Base-by-base conservation (phyloP, 768 basidiomycete species). In the Suillus fuscotomentosus region DNA sequence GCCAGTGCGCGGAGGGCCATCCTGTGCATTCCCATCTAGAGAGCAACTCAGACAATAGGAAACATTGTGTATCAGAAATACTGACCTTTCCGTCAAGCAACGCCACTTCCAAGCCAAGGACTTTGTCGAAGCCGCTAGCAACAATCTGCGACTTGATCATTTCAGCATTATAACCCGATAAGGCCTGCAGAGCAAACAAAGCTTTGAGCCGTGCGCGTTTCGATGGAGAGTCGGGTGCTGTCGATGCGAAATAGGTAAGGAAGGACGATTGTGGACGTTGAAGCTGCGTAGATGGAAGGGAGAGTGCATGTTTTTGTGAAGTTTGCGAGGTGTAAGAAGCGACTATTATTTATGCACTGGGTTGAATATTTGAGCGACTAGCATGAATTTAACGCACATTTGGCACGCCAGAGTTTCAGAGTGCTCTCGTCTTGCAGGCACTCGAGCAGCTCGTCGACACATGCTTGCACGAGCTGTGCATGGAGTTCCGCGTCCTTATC, bases 11-110 rank as follows among this genome's bases (percentile, higher is more conserved):
- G 36, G 53, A 42, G 22, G 22, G 31, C 31, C 43, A 27, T 27
- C n/a, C 13, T 48, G 17, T 54, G 54, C n/a, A 69, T 48, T 7
- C 63, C 24, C 31, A 34, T 22, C 48, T 59, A 42, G 39, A 42
- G 27, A 17, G 56, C 2, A 41, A 27, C n/a, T 22, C 45, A 31
- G 36, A 64, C 47, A 42, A 34, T 6, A 65, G 13, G 22, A 47
- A 41, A 53, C 1, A 45, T 36, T 39, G 15, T 11, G 15, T 60
- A 5, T 8, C 20, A 53, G 20, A 11, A 42, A 45, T 27, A 41
- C 64, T 3, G 67, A 94, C 95, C 81, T 91, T 91, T 17, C 92
- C 92, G 63, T 91, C 82, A 5, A 96, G 76, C 27, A 96, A 84
- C 1, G 94, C 93, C 41, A 86, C 69, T 71, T 95, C 95, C n/a